Base-by-base conservation (phyloP, 202 grass and related monocot species). In the Schoenoplectus triqueter region DNA sequence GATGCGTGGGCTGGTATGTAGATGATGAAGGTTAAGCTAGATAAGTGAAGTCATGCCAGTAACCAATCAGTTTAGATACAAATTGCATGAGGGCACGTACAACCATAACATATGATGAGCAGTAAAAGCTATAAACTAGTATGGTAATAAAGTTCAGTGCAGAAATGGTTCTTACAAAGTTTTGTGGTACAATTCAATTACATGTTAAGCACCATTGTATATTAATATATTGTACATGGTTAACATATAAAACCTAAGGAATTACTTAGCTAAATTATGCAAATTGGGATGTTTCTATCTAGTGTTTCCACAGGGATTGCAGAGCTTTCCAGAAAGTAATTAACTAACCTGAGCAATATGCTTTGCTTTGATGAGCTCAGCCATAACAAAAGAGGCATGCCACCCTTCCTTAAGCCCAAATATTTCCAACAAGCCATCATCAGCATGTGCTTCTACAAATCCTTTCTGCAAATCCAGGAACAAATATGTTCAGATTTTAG, bases 371-470 rank as follows among this genome's bases (percentile, higher is more conserved):
- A 99, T 99, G 84, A 99, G 82, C 64, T 99, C 88, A 78, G 92
- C 77, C 96, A 99, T 92, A 78, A 99, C 96, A 73, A 99, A 87
- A 61, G 96, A 95, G 73, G 96, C 96, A 88, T 99, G 96, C 96
- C 96, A 99, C 17, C 96, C 96, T 92, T 99, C 89, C 68, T 99
- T 99, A 48, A 99, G 80, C 66, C 96, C 96, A 88, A 99, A 99
- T 88, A 99, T 95, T 92, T 99, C 96, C 84, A 99, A 76, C 84
- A 99, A 87, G 40, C 96, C 93, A 78, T 99, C 96, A 69, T 99
- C 96, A n/a, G 91, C 87, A 85, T 85, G 93, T 86, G 93, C 96
- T 89, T 99, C 88, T 76, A 90, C 86, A 87, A 94, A 99, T 42
- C 90, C 87, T 91, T 39, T 95, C 96, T 99, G 84, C 21, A 73